Percentiles rank a stretch among this genome's conserved stretches.
phyloP scores from a whole-genome alignment of 2,329 filamentous ascomycete genomes.

The Colletotrichum acutatum region DNA sequence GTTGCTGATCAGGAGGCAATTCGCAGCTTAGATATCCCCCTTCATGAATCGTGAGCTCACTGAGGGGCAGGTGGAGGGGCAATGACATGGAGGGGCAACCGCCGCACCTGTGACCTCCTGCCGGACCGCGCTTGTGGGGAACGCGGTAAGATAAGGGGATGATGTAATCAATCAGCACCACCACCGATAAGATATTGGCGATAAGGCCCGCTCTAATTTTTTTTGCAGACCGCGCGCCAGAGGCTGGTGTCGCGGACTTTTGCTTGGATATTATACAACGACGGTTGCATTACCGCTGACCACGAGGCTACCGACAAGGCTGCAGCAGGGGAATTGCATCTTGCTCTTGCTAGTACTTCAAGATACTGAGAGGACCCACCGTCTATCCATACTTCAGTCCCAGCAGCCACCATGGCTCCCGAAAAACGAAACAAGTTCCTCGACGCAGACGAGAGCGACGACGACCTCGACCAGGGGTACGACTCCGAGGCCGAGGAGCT shows the following conservation, averaged over 20 bases:
- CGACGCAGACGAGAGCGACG: constrained; percentile 68
- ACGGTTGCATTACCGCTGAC: background rate
- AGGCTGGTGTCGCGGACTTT: constrained; percentile 2
- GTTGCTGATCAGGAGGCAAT: constrained; percentile 14
- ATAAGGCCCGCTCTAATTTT: constrained; percentile 28
- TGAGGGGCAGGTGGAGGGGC: constrained; percentile 33
- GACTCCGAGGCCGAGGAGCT: constrained; percentile 75
- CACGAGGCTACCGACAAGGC: background rate
- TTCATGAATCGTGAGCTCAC: constrained; percentile 35
- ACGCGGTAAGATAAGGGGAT: constrained; percentile 20
- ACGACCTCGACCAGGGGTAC: constrained; percentile 68
- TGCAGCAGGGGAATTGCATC: background rate
- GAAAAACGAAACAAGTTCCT: constrained; percentile 81
- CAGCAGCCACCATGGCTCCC: constrained; percentile 63
- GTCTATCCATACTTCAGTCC: background rate
- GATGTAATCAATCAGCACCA: constrained; percentile 26
- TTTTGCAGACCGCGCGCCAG: constrained; percentile 23
- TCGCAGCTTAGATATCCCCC: constrained; percentile 25
- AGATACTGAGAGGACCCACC: background rate
- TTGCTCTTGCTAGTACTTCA: background rate
- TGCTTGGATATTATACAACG: background rate
- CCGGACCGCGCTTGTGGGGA: constrained; percentile 16
- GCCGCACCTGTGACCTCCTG: constrained; percentile 13
- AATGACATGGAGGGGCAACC: constrained; percentile 2
- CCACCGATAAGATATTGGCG: background rate